Evolutionary conservation across 352 stramenopile genomes (phyloP).

Genomic region (Phytophthora constricta): DNA sequence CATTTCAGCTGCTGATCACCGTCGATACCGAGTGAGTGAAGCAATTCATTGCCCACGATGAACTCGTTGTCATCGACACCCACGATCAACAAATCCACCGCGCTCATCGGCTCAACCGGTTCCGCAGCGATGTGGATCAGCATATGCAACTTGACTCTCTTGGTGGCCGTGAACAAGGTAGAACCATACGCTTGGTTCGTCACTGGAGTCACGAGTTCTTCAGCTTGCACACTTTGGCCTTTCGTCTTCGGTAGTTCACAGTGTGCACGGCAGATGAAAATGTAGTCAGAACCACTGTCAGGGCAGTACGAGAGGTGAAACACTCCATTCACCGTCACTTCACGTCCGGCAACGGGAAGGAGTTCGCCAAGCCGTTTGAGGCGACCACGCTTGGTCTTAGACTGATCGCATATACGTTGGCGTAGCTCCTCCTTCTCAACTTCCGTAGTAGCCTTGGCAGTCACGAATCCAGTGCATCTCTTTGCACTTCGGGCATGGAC

Average conservation of each 20-base stretch:
- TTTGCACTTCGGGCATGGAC: not conserved
- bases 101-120: not conserved
- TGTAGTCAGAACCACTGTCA: not conserved
- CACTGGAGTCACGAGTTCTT: not conserved
- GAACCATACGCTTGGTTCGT: not conserved
- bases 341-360: not conserved
- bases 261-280: not conserved
- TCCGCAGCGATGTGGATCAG: conserved; percentile 1
- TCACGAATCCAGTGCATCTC: no score
- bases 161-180: not conserved
- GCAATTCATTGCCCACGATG: conserved; percentile 8
- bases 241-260: not conserved
- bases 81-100: conserved; percentile 6
- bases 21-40: conserved; percentile 10
- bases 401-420: no score
- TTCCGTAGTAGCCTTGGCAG: no score
- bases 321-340: not conserved
- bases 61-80: conserved; percentile 10
- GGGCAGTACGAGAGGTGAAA: not conserved
- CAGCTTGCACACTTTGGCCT: not conserved
- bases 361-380: not conserved
- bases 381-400: not conserved
- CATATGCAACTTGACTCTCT: conserved; percentile 1
- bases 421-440: no score
- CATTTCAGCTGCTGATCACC: conserved; percentile 6